phyloP scores from a whole-genome alignment of 2,329 filamentous ascomycete species.

The Fusarium fujikuroi region DNA sequence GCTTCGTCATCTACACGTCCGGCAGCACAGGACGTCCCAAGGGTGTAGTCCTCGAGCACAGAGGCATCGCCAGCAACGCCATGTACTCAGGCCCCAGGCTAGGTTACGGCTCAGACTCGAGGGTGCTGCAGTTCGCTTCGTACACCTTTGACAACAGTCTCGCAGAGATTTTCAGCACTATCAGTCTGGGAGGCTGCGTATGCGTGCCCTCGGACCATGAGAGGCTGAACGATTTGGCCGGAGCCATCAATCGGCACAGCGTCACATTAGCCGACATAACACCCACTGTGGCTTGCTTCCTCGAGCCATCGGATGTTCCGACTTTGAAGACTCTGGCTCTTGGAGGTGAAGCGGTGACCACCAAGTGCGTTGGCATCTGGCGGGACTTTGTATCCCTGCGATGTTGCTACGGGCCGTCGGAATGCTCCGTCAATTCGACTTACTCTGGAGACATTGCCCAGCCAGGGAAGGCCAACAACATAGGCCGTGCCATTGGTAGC shows the following conservation, averaged over 20 bases:
- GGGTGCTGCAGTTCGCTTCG: constrained; percentile 34
- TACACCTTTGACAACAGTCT: constrained; percentile 37
- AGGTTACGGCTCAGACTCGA: constrained; percentile 16
- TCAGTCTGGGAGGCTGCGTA: constrained; percentile 20
- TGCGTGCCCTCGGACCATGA: constrained; percentile 37
- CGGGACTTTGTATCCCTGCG: constrained; percentile 27
- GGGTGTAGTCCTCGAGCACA: constrained; percentile 31
- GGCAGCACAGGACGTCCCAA: constrained; percentile 31
- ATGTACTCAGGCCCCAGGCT: constrained; percentile 17
- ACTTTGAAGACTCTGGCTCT: constrained; percentile 28
- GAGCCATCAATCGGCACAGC: constrained; percentile 19
- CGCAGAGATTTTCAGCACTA: constrained; percentile 26
- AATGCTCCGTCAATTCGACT: constrained; percentile 32
- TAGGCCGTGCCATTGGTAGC: constrained; percentile 27
- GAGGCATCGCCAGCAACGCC: constrained; percentile 22
- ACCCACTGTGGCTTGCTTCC: constrained; percentile 30
- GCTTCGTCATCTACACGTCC: constrained; percentile 38
- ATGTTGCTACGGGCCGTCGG: constrained; percentile 32
- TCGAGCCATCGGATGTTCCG: constrained; percentile 18
- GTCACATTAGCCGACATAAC: constrained; percentile 32
- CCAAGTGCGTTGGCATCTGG: constrained; percentile 34
- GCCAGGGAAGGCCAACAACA: constrained; percentile 29
- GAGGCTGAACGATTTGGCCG: constrained; percentile 23
- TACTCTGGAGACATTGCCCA: constrained; percentile 14
- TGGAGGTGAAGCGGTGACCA: constrained; percentile 29